phyloP scores from a whole-genome alignment of 2,329 filamentous ascomycete species.

The Cephalotrichum gorgonifer region DNA sequence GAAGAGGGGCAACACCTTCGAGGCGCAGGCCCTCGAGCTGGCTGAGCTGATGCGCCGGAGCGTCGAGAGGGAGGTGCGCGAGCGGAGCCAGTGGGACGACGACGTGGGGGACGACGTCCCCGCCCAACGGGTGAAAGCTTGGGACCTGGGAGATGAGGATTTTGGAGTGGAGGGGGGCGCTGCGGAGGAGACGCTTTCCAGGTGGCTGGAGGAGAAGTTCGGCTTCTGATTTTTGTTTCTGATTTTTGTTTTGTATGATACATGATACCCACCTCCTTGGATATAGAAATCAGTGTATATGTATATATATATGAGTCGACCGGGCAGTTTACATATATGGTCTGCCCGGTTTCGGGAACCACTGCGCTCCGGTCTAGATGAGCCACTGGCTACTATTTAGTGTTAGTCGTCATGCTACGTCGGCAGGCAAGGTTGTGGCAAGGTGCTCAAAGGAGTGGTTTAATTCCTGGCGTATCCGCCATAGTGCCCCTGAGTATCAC shows the following conservation, averaged over 20 bases:
- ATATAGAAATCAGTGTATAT: too few relatives aligned
- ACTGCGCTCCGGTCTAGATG: too few relatives aligned
- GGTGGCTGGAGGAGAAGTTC: constrained; percentile 2
- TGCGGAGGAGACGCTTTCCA: background rate
- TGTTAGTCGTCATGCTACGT: too few relatives aligned
- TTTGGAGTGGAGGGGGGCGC: constrained; percentile 1
- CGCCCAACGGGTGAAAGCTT: background rate
- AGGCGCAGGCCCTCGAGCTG: constrained; percentile 35
- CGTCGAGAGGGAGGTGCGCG: constrained; percentile 33
- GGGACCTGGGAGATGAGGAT: constrained; percentile 23
- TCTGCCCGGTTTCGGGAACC: too few relatives aligned
- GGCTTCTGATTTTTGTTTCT: background rate
- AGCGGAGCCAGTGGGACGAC: constrained; percentile 29
- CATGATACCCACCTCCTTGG: background rate
- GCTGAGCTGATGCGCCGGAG: constrained; percentile 36
- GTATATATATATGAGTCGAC: too few relatives aligned
- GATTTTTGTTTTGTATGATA: background rate
- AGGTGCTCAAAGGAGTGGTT: too few relatives aligned
- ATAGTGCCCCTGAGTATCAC: too few relatives aligned
- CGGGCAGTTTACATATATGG: too few relatives aligned
- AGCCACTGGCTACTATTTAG: too few relatives aligned
- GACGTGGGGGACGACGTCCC: constrained; percentile 5
- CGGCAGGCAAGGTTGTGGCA: too few relatives aligned
- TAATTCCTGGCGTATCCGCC: too few relatives aligned
- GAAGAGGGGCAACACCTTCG: constrained; percentile 29